Percentiles rank a stretch among this genome's conserved stretches.
These are phyloP conservation scores for Lachnellula cervina DNA, from an alignment of 2,329 filamentous ascomycete genomes.

Conservation along the genomic window DNA sequence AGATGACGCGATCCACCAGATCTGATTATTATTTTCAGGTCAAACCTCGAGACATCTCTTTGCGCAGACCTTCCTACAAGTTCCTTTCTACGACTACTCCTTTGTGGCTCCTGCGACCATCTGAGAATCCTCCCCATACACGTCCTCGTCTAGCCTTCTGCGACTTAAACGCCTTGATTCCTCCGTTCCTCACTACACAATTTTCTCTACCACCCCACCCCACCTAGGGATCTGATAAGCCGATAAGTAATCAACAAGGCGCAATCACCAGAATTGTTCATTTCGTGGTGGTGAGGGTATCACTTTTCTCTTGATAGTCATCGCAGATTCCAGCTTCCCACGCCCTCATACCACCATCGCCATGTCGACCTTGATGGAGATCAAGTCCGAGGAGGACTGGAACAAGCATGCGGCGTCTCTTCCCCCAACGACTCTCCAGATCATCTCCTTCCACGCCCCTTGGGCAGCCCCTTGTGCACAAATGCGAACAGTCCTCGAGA, in stretches of 20 bases:
- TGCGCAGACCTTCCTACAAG: background rate
- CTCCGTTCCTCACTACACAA: background rate
- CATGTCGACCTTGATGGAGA: slow-evolving; percentile 75
- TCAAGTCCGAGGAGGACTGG: slow-evolving; percentile 71
- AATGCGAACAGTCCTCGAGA: slow-evolving; percentile 81
- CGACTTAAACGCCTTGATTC: background rate
- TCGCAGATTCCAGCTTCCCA: background rate
- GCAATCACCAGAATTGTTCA: background rate
- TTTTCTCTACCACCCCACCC: background rate
- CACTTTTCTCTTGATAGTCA: too few species aligned
- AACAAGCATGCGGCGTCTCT: slow-evolving; percentile 60
- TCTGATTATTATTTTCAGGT: background rate
- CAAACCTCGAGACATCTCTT: background rate
- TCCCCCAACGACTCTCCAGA: slow-evolving; percentile 64
- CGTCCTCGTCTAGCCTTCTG: background rate
- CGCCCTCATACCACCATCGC: slow-evolving; percentile 17
- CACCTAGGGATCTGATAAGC: slow-evolving; percentile 2
- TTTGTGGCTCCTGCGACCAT: too few species aligned
- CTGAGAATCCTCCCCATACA: slow-evolving; percentile 10
- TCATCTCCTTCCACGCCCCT: slow-evolving; percentile 92
- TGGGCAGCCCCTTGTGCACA: slow-evolving; percentile 96
- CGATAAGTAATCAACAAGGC: slow-evolving; percentile 5
- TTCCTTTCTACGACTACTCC: background rate
- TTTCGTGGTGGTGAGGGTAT: too few species aligned
- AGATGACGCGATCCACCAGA: slow-evolving; percentile 1